Evolutionary conservation across 2,329 filamentous ascomycete species (phyloP).

Genomic region (Ceratocystis destructans): DNA sequence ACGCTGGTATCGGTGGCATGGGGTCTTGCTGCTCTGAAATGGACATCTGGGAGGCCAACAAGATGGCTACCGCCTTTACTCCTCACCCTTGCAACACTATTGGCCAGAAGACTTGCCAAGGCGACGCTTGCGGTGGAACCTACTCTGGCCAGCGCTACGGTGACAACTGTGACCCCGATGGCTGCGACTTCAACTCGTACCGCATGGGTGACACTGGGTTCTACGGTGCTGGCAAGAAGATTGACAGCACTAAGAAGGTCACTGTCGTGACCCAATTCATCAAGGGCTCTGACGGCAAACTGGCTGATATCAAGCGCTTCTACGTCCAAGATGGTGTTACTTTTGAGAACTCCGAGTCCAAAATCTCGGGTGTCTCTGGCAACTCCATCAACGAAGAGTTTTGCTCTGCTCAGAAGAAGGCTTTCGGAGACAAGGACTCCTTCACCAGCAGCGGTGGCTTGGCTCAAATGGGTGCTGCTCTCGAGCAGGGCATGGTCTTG

Average conservation of each 20-base stretch:
- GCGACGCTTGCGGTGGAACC: slow-evolving; percentile 33
- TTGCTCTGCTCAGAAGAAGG: slow-evolving; percentile 42
- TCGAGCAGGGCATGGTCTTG: slow-evolving; percentile 47
- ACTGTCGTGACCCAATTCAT: slow-evolving; percentile 50
- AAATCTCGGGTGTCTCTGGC: slow-evolving; percentile 34
- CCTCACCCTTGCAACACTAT: slow-evolving; percentile 38
- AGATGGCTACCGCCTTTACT: slow-evolving; percentile 41
- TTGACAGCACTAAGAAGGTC: slow-evolving; percentile 44
- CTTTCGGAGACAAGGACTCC: slow-evolving; percentile 36
- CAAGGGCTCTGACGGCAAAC: slow-evolving; percentile 17
- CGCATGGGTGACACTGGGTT: slow-evolving; percentile 47
- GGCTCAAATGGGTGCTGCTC: slow-evolving; percentile 38
- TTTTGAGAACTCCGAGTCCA: slow-evolving; percentile 33
- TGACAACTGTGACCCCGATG: slow-evolving; percentile 49
- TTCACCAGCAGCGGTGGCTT: slow-evolving; percentile 45
- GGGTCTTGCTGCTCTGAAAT: slow-evolving; percentile 46
- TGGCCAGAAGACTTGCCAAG: slow-evolving; percentile 20
- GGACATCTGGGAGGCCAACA: slow-evolving; percentile 47
- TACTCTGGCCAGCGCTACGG: slow-evolving; percentile 38
- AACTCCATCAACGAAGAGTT: slow-evolving; percentile 44
- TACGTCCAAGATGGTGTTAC: slow-evolving; percentile 46
- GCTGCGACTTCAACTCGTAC: slow-evolving; percentile 54
- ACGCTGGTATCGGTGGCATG: slow-evolving; percentile 34
- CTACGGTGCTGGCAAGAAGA: slow-evolving; percentile 43
- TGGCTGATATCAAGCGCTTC: slow-evolving; percentile 39